phyloP scores from a whole-genome alignment of 202 grass and related monocot genomes.

The Panicum hallii region DNA sequence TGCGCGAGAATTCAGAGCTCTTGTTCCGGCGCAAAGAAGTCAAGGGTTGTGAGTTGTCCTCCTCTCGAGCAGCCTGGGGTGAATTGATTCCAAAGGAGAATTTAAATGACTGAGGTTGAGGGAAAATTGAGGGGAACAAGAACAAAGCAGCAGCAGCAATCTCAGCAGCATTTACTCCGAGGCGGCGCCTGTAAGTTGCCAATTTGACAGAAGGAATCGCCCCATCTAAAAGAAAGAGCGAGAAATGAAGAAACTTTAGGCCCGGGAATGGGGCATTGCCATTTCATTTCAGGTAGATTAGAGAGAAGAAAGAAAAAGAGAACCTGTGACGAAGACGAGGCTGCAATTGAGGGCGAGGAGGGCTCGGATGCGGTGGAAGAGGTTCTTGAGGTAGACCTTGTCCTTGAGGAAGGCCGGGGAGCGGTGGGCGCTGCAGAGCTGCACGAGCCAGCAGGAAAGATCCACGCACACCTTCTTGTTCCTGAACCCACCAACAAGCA shows the following conservation, averaged over 20 bases:
- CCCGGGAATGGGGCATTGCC: neutral
- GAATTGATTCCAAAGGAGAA: slow-evolving; percentile 1
- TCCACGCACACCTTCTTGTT: slow-evolving; percentile 96
- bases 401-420: slow-evolving; percentile 61
- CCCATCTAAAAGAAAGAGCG: slow-evolving; percentile 65
- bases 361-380: slow-evolving; percentile 90
- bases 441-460: slow-evolving; percentile 93
- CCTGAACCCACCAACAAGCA: slow-evolving; percentile 31
- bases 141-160: slow-evolving; percentile 31
- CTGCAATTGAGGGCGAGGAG: slow-evolving; percentile 92
- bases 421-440: slow-evolving; percentile 67
- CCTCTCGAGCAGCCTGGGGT: slow-evolving; percentile 52
- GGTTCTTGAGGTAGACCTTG: slow-evolving; percentile 83
- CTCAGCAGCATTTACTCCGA: slow-evolving; percentile 61
- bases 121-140: neutral
- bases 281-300: neutral
- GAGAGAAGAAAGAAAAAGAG: neutral
- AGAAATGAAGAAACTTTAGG: slow-evolving; percentile 4
- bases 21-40: slow-evolving; percentile 77
- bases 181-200: slow-evolving; percentile 78
- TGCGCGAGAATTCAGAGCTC: slow-evolving; percentile 89
- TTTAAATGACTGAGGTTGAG: neutral
- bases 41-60: slow-evolving; percentile 55
- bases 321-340: slow-evolving; percentile 84
- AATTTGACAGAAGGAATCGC: slow-evolving; percentile 94